Percentiles rank a stretch among this genome's conserved stretches.
Conservation (phyloP, 805 yeast species). For the Kazachstania taianensis region DNA sequence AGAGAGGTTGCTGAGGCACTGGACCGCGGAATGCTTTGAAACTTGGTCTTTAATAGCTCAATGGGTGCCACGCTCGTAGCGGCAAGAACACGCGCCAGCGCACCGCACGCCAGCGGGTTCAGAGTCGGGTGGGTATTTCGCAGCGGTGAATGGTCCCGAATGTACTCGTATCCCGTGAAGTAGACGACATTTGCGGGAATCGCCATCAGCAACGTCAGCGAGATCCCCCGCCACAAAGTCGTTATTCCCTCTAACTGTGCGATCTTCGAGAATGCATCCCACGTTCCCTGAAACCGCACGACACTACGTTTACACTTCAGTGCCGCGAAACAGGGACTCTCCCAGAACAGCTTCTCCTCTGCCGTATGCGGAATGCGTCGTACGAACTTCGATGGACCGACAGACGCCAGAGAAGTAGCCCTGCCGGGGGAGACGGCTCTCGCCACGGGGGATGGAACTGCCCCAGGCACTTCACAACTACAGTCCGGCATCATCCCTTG, state of each 20-base stretch:
- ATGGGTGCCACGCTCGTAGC: slow-evolving; percentile 82
- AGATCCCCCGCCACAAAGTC: slow-evolving; percentile 84
- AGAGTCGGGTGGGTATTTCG: slow-evolving; percentile 27
- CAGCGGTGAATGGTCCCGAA: slow-evolving; percentile 66
- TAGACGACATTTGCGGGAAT: slow-evolving; percentile 89
- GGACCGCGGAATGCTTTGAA: slow-evolving; percentile 73
- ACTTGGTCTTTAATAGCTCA: slow-evolving; percentile 76
- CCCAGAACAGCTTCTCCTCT: slow-evolving; percentile 20
- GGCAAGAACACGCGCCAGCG: slow-evolving; percentile 69
- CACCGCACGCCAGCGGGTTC: slow-evolving; percentile 80
- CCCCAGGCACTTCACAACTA: slow-evolving; percentile 16
- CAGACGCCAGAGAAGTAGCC: slow-evolving; percentile 4
- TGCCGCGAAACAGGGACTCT: slow-evolving; percentile 26
- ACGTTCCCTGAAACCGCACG: slow-evolving; percentile 48
- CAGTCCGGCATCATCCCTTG: slow-evolving; percentile 51
- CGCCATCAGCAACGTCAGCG: slow-evolving; percentile 77
- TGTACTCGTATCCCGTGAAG: slow-evolving; percentile 84
- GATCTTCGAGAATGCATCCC: slow-evolving; percentile 62
- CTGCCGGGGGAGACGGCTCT: no score
- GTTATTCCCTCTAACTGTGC: slow-evolving; percentile 60
- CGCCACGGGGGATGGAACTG: neutral
- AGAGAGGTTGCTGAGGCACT: slow-evolving; percentile 17
- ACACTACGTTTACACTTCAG: slow-evolving; percentile 24
- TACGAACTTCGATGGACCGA: no score
- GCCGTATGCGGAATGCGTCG: slow-evolving; percentile 15